Evolutionary conservation across 2,329 filamentous ascomycete species (phyloP), one percentile per base, ranked within the genome.

Genomic region (Tolypocladium ovalisporum): DNA sequence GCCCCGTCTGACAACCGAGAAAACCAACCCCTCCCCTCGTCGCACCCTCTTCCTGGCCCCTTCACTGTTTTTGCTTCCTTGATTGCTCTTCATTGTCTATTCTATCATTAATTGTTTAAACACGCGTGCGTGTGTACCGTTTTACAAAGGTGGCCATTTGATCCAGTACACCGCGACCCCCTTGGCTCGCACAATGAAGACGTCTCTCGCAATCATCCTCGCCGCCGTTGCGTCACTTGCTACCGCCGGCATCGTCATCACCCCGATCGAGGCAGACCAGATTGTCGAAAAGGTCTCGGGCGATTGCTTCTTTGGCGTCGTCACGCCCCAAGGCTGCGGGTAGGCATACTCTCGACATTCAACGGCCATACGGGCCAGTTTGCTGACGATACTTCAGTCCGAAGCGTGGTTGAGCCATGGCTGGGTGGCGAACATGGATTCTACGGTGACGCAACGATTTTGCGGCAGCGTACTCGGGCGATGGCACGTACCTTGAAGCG

Each of bases 311-410:
- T 81, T 78, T 63, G 81, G 81, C 37, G 78, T 80, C 22, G 74
- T 76, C 6, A 84, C 81, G 36, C 79, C 81, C 5, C 70, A 75
- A 56, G 81, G 81, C 37, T 84, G 81, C 77, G 81, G 73, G 81
- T 84, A 66, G 62, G 79, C 73, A 36, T 22, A 4, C 1, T 12
- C 3, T 22, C 2, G 13, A 12, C 19, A 1, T 27, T 13, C 29
- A 8, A 4, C 29, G 1, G 2, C 1, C 4, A n/a, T 35, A 5
- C 10, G 35, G 22, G 47, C n/a, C 29, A 35, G 1, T 10, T 35
- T 19, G 29, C 47, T 52, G 29, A 52, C 8, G 4, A 22, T 4
- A 0, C 9, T 29, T 22, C 47, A 52, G 47, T 8, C 29, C 29
- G 2, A 6, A 13, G 29, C 47, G 47, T 19, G 29, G 47, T 35